A percentile compares a stretch with the other conserved stretches of the same genome.
These are phyloP conservation scores for Russula vinacea DNA, from an alignment of 768 basidiomycete species.

Conservation along the genomic window DNA sequence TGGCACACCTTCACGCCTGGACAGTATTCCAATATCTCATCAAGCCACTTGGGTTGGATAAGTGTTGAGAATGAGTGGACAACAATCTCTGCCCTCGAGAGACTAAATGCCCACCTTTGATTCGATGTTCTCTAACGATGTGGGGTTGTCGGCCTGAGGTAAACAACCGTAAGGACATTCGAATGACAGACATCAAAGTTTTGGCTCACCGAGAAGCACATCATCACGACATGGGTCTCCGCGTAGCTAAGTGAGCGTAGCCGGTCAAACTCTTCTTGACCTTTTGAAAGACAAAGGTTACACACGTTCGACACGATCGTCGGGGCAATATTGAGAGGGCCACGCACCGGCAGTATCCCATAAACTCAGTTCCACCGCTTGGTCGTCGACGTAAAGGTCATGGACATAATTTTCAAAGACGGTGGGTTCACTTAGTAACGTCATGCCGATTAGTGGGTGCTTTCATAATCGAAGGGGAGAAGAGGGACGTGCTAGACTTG, in stretches of 20 bases:
- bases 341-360: constrained; percentile 95
- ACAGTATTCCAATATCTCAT: constrained; percentile 89
- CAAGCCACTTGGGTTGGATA: constrained; percentile 69
- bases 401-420: constrained; percentile 99
- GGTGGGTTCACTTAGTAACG: constrained; percentile 67
- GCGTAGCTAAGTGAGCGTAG: constrained; percentile 93
- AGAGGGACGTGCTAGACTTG: constrained; percentile 75
- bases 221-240: constrained; percentile 93
- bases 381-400: constrained; percentile 82
- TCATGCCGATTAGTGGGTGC: not conserved
- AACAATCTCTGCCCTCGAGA: constrained; percentile 12
- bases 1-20: constrained; percentile 84
- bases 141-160: constrained; percentile 81
- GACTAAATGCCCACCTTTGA: constrained; percentile 57
- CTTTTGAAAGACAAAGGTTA: constrained; percentile 45
- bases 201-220: constrained; percentile 83
- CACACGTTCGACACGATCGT: constrained; percentile 20
- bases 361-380: constrained; percentile 83
- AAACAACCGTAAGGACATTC: constrained; percentile 25
- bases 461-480: not conserved
- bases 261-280: constrained; percentile 94
- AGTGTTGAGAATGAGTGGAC: constrained; percentile 6
- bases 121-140: constrained; percentile 95
- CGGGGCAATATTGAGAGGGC: not conserved
- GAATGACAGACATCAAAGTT: not conserved